Evolutionary conservation across 2,329 filamentous ascomycete genomes (phyloP).

Genomic region (Pseudopyrenochaeta lycopersici): DNA sequence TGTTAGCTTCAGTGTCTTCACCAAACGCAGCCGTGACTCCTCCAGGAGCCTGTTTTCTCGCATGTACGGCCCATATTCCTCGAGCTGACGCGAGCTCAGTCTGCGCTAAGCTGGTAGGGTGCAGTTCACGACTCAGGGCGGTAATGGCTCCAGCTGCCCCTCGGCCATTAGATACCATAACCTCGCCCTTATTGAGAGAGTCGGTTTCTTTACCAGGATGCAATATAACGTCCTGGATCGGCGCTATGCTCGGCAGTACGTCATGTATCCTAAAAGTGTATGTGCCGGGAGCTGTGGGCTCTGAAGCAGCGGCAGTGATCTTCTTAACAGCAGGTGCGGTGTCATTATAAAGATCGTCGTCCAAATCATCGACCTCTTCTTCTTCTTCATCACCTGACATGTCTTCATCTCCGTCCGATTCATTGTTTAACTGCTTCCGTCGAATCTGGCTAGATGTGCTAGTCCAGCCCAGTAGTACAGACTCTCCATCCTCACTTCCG

Average conservation of each 20-base stretch:
- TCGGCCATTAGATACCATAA: conserved; percentile 68
- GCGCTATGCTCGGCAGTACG: conserved; percentile 77
- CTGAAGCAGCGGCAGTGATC: conserved; percentile 45
- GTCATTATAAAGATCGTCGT: conserved; percentile 71
- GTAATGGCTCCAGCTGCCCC: conserved; percentile 75
- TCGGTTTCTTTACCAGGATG: conserved; percentile 55
- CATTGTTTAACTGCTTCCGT: conserved; percentile 70
- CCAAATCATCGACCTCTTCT: conserved; percentile 64
- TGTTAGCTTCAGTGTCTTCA: conserved; percentile 48
- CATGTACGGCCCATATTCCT: conserved; percentile 82
- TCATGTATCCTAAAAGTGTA: conserved; percentile 82
- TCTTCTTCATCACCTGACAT: conserved; percentile 66
- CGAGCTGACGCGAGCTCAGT: conserved; percentile 77
- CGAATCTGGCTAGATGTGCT: conserved; percentile 64
- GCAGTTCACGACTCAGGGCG: conserved; percentile 79
- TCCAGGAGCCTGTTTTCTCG: conserved; percentile 72
- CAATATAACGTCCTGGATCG: conserved; percentile 77
- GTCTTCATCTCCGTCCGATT: conserved; percentile 61
- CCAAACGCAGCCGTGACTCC: conserved; percentile 59
- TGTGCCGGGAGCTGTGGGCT: conserved; percentile 65
- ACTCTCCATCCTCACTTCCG: conserved; percentile 85
- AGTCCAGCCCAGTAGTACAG: conserved; percentile 81
- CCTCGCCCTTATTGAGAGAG: conserved; percentile 53
- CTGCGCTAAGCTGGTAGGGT: conserved; percentile 74
- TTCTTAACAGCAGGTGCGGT: conserved; percentile 58